A percentile compares a stretch with the other conserved stretches of the same genome.
These are phyloP conservation scores for Epichloe amarillans DNA, from an alignment of 2,329 filamentous ascomycete species.

Conservation along the genomic window DNA sequence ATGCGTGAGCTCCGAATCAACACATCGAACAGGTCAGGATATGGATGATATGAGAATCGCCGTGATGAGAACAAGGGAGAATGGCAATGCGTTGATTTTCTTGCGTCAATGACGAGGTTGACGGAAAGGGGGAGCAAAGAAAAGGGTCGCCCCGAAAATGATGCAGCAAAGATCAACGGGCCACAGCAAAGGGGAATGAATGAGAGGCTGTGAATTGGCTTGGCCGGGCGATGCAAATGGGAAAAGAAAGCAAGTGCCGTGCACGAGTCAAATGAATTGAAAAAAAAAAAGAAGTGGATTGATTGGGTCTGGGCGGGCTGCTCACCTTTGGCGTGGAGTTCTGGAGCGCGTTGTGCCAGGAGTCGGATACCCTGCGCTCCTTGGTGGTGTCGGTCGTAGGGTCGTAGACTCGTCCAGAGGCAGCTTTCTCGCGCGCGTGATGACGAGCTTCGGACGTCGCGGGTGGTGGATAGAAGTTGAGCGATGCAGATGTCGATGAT, in stretches of 20 bases:
- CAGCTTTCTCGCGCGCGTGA: slow-evolving; percentile 25
- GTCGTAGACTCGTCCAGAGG: slow-evolving; percentile 38
- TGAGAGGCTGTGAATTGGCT: not conserved
- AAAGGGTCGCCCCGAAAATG: not conserved
- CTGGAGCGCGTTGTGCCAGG: slow-evolving; percentile 32
- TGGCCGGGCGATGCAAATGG: not conserved
- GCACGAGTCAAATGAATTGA: slow-evolving; percentile 9
- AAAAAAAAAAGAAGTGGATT: slow-evolving; percentile 16
- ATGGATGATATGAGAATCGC: not conserved
- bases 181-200: not conserved
- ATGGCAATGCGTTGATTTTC: not conserved
- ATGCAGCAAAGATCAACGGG: not conserved
- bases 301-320: slow-evolving; percentile 6
- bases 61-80: not conserved
- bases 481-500: slow-evolving; percentile 14
- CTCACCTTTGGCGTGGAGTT: slow-evolving; percentile 35
- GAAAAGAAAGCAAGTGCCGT: slow-evolving; percentile 6
- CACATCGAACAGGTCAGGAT: not conserved
- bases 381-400: slow-evolving; percentile 36
- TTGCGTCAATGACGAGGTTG: not conserved
- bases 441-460: slow-evolving; percentile 11
- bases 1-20: not conserved
- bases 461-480: slow-evolving; percentile 5
- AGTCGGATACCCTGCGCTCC: slow-evolving; percentile 33
- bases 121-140: not conserved